A percentile compares a stretch with the other conserved stretches of the same genome.
Evolutionary conservation across 495 filamentous ascomycete genomes (phyloP).

Genomic region (Sphaerosporella brunnea): DNA sequence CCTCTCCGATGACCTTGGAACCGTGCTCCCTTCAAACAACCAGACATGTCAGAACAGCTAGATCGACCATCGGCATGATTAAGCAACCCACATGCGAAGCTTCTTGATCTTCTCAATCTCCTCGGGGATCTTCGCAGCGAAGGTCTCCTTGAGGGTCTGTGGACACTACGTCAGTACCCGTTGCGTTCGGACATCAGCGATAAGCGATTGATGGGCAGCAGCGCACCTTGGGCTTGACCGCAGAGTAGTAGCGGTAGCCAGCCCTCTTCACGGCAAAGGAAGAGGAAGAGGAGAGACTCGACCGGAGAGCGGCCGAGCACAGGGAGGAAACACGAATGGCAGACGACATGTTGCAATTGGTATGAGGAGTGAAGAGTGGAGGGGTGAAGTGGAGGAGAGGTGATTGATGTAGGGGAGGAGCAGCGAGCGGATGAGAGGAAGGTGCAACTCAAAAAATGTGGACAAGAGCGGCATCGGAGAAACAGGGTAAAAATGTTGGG

Average conservation of each 20-base stretch:
- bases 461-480: background rate
- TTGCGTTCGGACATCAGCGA: background rate
- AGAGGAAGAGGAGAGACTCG: constrained; percentile 45
- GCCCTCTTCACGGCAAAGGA: constrained; percentile 45
- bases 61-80: background rate
- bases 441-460: constrained; percentile 1
- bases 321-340: constrained; percentile 58
- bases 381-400: constrained; percentile 23
- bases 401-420: no score
- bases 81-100: constrained; percentile 59
- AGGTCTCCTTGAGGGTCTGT: constrained; percentile 94
- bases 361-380: constrained; percentile 12
- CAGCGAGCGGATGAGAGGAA: background rate
- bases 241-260: constrained; percentile 75
- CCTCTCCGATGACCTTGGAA: constrained; percentile 86
- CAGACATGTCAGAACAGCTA: constrained; percentile 14
- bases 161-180: background rate
- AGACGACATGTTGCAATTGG: constrained; percentile 46
- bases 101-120: constrained; percentile 99
- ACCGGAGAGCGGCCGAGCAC: constrained; percentile 40
- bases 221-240: constrained; percentile 65
- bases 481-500: constrained; percentile 1
- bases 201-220: background rate
- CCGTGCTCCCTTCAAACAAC: constrained; percentile 55
- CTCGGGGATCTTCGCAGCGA: constrained; percentile 81